Evolutionary conservation across 148 eudicot genomes (phyloP), one percentile per base, ranked within the genome.

Genomic region (Chenopodium formosanum): DNA sequence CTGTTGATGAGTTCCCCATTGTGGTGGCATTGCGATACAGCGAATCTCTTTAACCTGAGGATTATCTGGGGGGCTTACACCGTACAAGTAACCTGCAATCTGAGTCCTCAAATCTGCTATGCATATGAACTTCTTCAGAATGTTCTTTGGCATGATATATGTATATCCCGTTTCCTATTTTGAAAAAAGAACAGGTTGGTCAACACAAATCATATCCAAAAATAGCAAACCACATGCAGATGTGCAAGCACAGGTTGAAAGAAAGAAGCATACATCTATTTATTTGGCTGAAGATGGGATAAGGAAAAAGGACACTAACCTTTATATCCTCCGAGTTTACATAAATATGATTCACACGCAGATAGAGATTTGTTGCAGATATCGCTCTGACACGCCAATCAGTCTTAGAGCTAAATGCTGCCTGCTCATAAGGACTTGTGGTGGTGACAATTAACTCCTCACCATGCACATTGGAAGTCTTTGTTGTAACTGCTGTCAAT

Each of bases 301-400:
- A 17, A 46, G 16, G 25, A 12, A 56, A 40, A 14, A 58, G 10
- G 70, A 76, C 46, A 66, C 84, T n/a, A 79, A 95, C 98, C 97
- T 97, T 97, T 68, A 94, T 97, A 85, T 97, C 99, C 86, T 97
- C 99, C 7, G 99, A 97, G 84, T 94, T 97, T 19, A 97, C 99
- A 79, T 97, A 97, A 48, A 97, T 97, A 83, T 97, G 99, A 86
- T 97, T 94, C 68, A 97, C 99, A 62, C 99, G 93, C 67, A 97
- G 97, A 86, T 97, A 92, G 73, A 97, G 98, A 83, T 97, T 97
- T 70, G 99, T 97, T 10, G 99, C 99, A 79, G 99, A 97, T 70
- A 97, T 97, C 70, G 98, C 99, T 85, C 99, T 88, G 81, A 97
- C 99, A 90, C 98, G 97, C 99, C 99, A 97, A 89, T 97, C 99